Evolutionary conservation across 2,329 filamentous ascomycete genomes (phyloP), one percentile per base, ranked within the genome.

Genomic region (Claviceps arundinis): DNA sequence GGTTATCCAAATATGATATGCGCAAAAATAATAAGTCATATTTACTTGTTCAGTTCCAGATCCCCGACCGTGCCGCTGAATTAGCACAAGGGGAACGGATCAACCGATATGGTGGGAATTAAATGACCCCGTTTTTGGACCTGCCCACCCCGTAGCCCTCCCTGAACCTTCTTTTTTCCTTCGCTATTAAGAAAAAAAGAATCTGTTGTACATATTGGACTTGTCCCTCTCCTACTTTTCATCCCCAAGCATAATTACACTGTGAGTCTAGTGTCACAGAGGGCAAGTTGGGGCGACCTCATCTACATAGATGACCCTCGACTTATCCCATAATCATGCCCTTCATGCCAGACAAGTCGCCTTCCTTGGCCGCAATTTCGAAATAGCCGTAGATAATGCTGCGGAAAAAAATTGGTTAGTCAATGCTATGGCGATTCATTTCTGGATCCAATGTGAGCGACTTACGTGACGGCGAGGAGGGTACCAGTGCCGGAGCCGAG

Each of bases 321-420:
- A 44, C 50, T 75, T 77, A 84, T 62, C 81, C 81, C 81, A 84
- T 83, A 57, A 84, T 77, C 79, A 84, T 83, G 53, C 81, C 81
- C 70, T 84, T 83, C 79, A 84, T 82, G 60, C 89, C 88, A 56
- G 84, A 80, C 71, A 97, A 84, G 68, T 98, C 93, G 63, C 93
- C 93, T 73, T 98, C 93, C 75, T 96, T 96, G 64, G 94, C 94
- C 24, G 93, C 93, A 65, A 98, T 98, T 71, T 98, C 93, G 64
- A 98, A 98, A 76, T 98, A 98, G 59, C 90, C 89, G 71, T 98
- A 98, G 72, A 98, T 98, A 69, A 98, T 98, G 56, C 89, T 94
- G 61, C 8, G 1, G 11, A 14, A 4, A 7, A 44, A 19, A 44
- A 19, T 17, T 11, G 2, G 48, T 52, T 47, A 50, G 45, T 50